Percentiles rank a stretch among this genome's conserved stretches.
Evolutionary conservation across 2,329 filamentous ascomycete species (phyloP).

Genomic region (Cytospora schulzeri): DNA sequence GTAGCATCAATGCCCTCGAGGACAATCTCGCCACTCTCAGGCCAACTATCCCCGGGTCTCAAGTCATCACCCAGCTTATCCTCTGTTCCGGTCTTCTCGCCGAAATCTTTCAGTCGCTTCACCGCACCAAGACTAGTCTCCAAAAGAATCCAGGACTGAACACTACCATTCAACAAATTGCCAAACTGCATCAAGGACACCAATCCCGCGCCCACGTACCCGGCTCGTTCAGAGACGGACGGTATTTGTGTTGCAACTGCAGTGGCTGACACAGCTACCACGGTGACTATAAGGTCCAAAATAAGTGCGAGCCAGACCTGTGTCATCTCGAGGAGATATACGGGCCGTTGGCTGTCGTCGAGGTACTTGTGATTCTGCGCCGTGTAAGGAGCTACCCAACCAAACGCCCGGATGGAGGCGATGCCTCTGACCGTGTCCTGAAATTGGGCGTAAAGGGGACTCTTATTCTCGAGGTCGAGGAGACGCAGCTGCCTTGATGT

Average conservation of each 20-base stretch:
- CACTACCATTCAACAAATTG: slow-evolving; percentile 33
- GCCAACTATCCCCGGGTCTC: slow-evolving; percentile 34
- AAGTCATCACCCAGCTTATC: slow-evolving; percentile 32
- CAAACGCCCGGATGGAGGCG: slow-evolving; percentile 52
- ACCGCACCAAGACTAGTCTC: slow-evolving; percentile 41
- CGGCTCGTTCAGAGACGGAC: slow-evolving; percentile 25
- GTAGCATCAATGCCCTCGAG: slow-evolving; percentile 34
- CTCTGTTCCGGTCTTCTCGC: slow-evolving; percentile 32
- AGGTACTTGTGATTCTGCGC: slow-evolving; percentile 47
- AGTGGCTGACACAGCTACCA: slow-evolving; percentile 35
- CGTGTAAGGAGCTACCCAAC: slow-evolving; percentile 46
- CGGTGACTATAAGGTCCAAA: slow-evolving; percentile 37
- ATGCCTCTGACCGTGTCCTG: slow-evolving; percentile 51
- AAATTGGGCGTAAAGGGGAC: slow-evolving; percentile 41
- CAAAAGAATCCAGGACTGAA: slow-evolving; percentile 35
- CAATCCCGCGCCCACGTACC: slow-evolving; percentile 32
- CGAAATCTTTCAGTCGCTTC: slow-evolving; percentile 34
- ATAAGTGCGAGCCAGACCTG: slow-evolving; percentile 40
- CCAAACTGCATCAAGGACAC: slow-evolving; percentile 38
- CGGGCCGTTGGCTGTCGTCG: slow-evolving; percentile 52
- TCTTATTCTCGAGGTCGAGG: slow-evolving; percentile 44
- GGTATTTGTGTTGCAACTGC: slow-evolving; percentile 32
- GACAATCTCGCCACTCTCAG: slow-evolving; percentile 32
- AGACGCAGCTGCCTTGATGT: slow-evolving; percentile 51
- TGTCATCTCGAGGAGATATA: slow-evolving; percentile 49